Conservation (phyloP, 768 basidiomycete species). For the Myochromella boudieri region DNA sequence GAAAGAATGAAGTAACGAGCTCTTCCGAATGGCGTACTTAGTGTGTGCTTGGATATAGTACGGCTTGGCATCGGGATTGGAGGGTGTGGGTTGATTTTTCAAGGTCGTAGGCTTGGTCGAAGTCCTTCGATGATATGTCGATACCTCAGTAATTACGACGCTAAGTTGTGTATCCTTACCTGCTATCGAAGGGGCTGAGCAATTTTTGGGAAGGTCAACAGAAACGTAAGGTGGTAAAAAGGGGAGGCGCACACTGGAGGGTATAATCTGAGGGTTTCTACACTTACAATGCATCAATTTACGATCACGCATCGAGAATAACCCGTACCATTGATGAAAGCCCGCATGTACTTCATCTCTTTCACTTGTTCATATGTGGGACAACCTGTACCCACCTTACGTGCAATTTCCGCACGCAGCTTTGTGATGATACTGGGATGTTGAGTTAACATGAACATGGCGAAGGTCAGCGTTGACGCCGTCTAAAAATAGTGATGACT, state of each 20-base stretch:
- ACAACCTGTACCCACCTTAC: slow-evolving; percentile 39
- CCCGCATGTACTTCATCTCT: slow-evolving; percentile 58
- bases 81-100: slow-evolving; percentile 14
- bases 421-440: slow-evolving; percentile 45
- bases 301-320: neutral
- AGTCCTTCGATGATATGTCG: slow-evolving; percentile 12
- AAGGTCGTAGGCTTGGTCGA: slow-evolving; percentile 24
- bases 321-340: slow-evolving; percentile 50
- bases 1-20: neutral
- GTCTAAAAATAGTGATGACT: slow-evolving; percentile 35
- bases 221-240: neutral
- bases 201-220: neutral
- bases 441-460: slow-evolving; percentile 53
- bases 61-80: slow-evolving; percentile 32
- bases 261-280: slow-evolving; percentile 54
- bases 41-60: slow-evolving; percentile 41
- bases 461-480: slow-evolving; percentile 51
- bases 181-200: slow-evolving; percentile 36
- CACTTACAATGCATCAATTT: neutral
- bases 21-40: slow-evolving; percentile 18
- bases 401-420: slow-evolving; percentile 51
- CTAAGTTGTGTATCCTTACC: slow-evolving; percentile 14
- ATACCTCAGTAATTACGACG: neutral
- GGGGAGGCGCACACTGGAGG: slow-evolving; percentile 42
- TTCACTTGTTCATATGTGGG: slow-evolving; percentile 58